Base-by-base conservation (phyloP, 257 asterid species). In the Fraxinus americana region DNA sequence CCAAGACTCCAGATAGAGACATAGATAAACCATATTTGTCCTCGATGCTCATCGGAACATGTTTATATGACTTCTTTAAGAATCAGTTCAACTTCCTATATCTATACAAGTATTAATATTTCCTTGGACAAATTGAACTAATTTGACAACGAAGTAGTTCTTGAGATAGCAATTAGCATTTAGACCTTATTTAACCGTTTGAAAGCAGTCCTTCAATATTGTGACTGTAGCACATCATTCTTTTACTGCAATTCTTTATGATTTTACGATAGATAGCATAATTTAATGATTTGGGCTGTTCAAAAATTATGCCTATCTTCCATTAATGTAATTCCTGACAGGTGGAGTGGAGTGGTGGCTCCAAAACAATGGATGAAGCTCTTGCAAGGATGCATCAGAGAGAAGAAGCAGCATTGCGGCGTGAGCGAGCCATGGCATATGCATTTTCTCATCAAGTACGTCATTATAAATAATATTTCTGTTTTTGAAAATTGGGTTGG, bases 361-460 rank as follows among this genome's bases (percentile, higher is more conserved):
- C 97, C 14, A 94, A 91, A 77, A 88, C 98, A 67, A 85, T 86
- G 85, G 91, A 84, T 10, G 91, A 87, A 84, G 92, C 94, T 71
- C 91, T 96, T 67, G 90, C 92, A 59, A 93, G 84, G 83, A 92
- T 96, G 85, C 96, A 96, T 84, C 90, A 88, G 77, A 84, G 99
- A 88, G 99, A 96, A 87, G 95, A 90, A 85, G 98, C 99, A 50
- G 88, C 99, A 7, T 86, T 87, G 75, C 94, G 82, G 86, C 92
- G 98, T 52, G 98, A 96, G 79, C 89, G 98, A 72, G 91, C 98
- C 29, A 85, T 92, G 96, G 97, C 98, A 5, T 96, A 96, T 75
- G 97, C 99, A 67, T 96, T 92, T 78, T 81, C 99, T 45, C 98
- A 93, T 85, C 99, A 95, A 90, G 99, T 91, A n/a, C 35, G 77